Base-by-base conservation (phyloP, 2,329 filamentous ascomycete species). In the Colletotrichum caudatum region DNA sequence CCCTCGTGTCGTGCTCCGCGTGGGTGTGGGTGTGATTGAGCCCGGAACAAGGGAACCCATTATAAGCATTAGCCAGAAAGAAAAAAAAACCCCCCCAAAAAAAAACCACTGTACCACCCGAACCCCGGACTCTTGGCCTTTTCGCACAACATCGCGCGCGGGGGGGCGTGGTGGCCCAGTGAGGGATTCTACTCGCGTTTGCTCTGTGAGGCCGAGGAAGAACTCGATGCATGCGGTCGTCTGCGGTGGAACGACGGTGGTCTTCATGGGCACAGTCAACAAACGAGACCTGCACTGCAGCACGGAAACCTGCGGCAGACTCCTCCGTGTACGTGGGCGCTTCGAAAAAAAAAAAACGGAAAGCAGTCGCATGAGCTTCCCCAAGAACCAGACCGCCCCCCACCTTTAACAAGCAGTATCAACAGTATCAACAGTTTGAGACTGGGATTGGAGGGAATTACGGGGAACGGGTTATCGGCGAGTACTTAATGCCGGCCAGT, bases 301-400 rank as follows among this genome's bases (percentile, higher is more conserved):
- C 44, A 18, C 37, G 51, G 58, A 59, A 33, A 64, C 53, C 69
- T 59, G 44, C 69, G 46, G 58, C 48, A 46, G 51, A 50, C 37
- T 39, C 20, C 35, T 39, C 54, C 35, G 35, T 18, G 37, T 14
- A 46, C 16, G 48, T 23, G 41, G 60, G n/a, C 59, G 37, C n/a
- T 46, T 66, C 58, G 37, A 69, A 69, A 71, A 64, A 26, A 69
- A 58, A 69, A 69, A 56, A 53, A 68, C 68, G 65, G 53, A 58
- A 54, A 51, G 16, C 20, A 46, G 20, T 72, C 69, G 69, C 54
- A 69, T 69, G 69, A 60, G 65, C 65, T 46, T 54, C 57, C 46
- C 33, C 51, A 39, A 59, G 59, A 23, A 35, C 33, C n/a, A 56
- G 48, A 59, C 65, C 12, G 59, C 65, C 53, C 53, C 64, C 58